phyloP scores from a whole-genome alignment of 2,329 filamentous ascomycete species.

The Fusarium chaquense region DNA sequence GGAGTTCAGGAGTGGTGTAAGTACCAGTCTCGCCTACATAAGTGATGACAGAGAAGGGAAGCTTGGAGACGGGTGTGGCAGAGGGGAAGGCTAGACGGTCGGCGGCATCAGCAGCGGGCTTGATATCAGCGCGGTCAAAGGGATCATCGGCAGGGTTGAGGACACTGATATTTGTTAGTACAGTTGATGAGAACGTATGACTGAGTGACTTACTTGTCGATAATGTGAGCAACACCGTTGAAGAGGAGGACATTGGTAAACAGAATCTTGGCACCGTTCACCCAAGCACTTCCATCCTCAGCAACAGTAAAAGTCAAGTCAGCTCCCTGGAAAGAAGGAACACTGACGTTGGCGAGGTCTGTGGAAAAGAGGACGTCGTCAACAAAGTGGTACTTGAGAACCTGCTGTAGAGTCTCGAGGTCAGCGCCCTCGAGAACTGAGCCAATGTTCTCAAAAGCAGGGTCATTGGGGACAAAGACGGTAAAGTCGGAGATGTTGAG shows the following conservation, averaged over 20 bases:
- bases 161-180: constrained; percentile 37
- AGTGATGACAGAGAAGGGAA: constrained; percentile 45
- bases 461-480: constrained; percentile 48
- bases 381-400: constrained; percentile 51
- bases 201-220: constrained; percentile 45
- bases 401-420: constrained; percentile 43
- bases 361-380: constrained; percentile 50
- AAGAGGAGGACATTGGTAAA: constrained; percentile 49
- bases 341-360: constrained; percentile 45
- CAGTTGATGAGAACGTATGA: fast-evolving
- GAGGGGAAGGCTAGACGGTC: constrained; percentile 47
- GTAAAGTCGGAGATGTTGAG: constrained; percentile 51
- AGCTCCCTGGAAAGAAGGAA: constrained; percentile 41
- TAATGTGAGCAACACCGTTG: constrained; percentile 52
- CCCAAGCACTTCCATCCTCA: constrained; percentile 48
- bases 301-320: constrained; percentile 49
- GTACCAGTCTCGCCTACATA: constrained; percentile 40
- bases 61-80: constrained; percentile 43
- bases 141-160: constrained; percentile 41
- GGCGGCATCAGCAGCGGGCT: constrained; percentile 38
- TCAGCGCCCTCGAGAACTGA: constrained; percentile 45
- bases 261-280: constrained; percentile 51
- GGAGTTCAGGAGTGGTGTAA: constrained; percentile 48
- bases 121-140: constrained; percentile 45
- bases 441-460: constrained; percentile 48